These are phyloP conservation scores for Lanmaoa pseudosensibilis DNA, from an alignment of 768 basidiomycete species.

Conservation along the genomic window DNA sequence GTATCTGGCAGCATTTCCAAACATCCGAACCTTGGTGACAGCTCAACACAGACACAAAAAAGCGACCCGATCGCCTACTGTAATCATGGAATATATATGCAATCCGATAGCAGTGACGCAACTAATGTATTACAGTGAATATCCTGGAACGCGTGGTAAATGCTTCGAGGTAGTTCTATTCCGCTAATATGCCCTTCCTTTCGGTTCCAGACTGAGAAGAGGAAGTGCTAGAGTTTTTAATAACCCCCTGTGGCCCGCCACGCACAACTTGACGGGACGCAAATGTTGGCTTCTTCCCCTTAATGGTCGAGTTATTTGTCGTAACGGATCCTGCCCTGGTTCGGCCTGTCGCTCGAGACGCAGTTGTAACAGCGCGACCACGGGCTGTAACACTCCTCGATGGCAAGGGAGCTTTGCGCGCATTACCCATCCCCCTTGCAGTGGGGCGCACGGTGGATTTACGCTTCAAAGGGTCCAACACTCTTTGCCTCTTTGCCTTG, in stretches of 20 bases:
- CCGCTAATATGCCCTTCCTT: slow-evolving; percentile 17
- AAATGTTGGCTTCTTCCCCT: slow-evolving; percentile 12
- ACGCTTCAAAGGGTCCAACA: slow-evolving; percentile 28
- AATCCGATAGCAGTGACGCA: slow-evolving; percentile 8
- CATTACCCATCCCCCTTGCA: slow-evolving; percentile 9
- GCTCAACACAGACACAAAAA: background rate
- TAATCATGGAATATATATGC: slow-evolving; percentile 1
- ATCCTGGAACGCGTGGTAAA: background rate
- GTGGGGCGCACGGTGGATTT: slow-evolving; percentile 28
- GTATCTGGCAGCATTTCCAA: background rate
- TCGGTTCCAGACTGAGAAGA: slow-evolving; percentile 30
- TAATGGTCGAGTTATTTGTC: slow-evolving; percentile 9
- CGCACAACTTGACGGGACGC: slow-evolving; percentile 11
- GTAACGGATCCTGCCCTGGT: slow-evolving; percentile 12
- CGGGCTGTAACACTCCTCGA: slow-evolving; percentile 11
- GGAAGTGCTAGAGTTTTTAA: slow-evolving; percentile 25
- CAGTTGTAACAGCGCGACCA: slow-evolving; percentile 7
- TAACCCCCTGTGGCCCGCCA: slow-evolving; percentile 11
- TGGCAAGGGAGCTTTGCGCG: slow-evolving; percentile 16
- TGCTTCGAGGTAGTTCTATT: background rate
- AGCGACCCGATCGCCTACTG: too few relatives aligned
- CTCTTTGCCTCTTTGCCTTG: slow-evolving; percentile 27
- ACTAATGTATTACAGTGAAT: slow-evolving; percentile 30
- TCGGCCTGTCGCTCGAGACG: slow-evolving; percentile 11
- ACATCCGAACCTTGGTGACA: background rate